Evolutionary conservation across 2,329 filamentous ascomycete genomes (phyloP), one percentile per base, ranked within the genome.

Genomic region (Hypoxylon sp.): DNA sequence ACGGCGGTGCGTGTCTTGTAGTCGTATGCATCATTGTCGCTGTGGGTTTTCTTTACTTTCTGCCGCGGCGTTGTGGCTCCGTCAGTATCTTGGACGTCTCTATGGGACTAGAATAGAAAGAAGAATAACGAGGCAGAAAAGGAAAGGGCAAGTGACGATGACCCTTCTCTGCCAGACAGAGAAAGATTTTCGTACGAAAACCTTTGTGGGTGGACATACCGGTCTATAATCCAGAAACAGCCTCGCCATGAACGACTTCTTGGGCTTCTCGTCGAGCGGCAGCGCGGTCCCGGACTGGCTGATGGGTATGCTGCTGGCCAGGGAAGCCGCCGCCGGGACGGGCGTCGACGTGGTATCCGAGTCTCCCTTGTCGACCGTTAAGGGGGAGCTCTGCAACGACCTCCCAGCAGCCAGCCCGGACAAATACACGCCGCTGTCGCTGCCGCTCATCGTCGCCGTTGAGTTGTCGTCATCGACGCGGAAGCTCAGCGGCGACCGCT

Each of bases 401-500:
- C 31, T 51, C n/a, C n/a, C n/a, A n/a, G n/a, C n/a, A 3, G 23
- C 27, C 1, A n/a, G 13, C 31, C 24, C 48, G 9, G 42, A 18
- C 15, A 48, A n/a, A 1, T 56, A 52, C n/a, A 42, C 43, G 2
- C 33, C 61, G 17, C 53, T 55, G 7, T 52, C 48, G 42, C 49
- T 65, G 18, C 47, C 48, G n/a, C 17, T 35, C n/a, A 15, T 17
- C n/a, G 2, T 35, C n/a, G n/a, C 31, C 17, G 2, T 35, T 27
- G 8, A 9, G n/a, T n/a, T 27, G 26, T 4, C 8, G 26, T 33
- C 29, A 33, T 10, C 47, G 11, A 17, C 33, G n/a, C 37, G 41
- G 9, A 41, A 18, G 15, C 21, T 23, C 29, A 58, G 29, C 15
- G 54, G 47, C 65, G 71, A 68, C 8, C 67, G 60, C 52, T 83